A percentile compares a stretch with the other conserved stretches of the same genome.
phyloP scores from a whole-genome alignment of 2,329 filamentous ascomycete species.

The Torrubiella hemipterigena region DNA sequence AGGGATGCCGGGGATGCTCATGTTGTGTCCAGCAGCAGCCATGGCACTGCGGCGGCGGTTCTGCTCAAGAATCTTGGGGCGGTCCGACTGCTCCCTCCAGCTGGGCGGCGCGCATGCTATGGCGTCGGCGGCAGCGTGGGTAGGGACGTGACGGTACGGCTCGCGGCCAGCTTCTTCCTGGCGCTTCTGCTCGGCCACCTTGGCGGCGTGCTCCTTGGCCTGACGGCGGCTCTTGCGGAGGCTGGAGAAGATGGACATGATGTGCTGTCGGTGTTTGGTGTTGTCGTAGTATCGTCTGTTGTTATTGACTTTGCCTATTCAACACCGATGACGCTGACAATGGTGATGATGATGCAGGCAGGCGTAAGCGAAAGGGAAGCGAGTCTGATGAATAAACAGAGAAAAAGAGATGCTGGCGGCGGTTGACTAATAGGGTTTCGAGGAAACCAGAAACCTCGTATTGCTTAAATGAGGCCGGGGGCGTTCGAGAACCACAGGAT shows the following conservation, averaged over 20 bases:
- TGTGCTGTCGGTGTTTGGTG: too few relatives aligned
- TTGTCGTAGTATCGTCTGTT: too few relatives aligned
- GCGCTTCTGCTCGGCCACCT: slow-evolving; percentile 34
- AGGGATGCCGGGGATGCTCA: slow-evolving; percentile 25
- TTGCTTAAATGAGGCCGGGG: too few relatives aligned
- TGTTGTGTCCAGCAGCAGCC: slow-evolving; percentile 24
- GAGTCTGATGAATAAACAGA: too few relatives aligned
- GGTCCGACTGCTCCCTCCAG: slow-evolving; percentile 33
- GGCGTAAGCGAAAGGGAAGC: too few relatives aligned
- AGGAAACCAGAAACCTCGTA: too few relatives aligned
- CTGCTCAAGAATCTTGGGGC: slow-evolving; percentile 34
- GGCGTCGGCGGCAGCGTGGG: slow-evolving; percentile 47
- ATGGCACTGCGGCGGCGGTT: slow-evolving; percentile 37
- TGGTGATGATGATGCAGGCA: too few relatives aligned
- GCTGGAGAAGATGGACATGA: slow-evolving; percentile 46
- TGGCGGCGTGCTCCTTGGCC: slow-evolving; percentile 40
- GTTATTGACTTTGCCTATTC: too few relatives aligned
- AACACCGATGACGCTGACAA: too few relatives aligned
- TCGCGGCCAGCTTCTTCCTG: slow-evolving; percentile 22
- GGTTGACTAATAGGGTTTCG: too few relatives aligned
- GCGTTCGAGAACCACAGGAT: too few relatives aligned
- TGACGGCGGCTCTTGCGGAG: slow-evolving; percentile 40
- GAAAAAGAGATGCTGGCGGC: too few relatives aligned
- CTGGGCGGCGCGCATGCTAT: slow-evolving; percentile 39
- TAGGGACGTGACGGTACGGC: slow-evolving; percentile 50